Evolutionary conservation across 805 yeast species (phyloP).

Genomic region (Candida suzukii): DNA sequence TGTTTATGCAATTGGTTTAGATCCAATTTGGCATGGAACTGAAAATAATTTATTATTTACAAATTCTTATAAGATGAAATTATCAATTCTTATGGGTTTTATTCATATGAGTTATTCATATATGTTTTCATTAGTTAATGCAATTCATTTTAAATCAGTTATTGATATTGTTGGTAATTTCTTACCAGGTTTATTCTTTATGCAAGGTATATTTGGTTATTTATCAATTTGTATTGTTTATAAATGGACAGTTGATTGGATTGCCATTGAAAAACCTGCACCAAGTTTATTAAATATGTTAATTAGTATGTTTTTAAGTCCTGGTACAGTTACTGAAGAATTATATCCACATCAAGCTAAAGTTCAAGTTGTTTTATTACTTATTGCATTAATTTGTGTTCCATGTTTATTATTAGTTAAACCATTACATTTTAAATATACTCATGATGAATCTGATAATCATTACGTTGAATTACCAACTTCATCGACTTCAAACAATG

Average conservation of each 20-base stretch:
- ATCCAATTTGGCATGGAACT: slow-evolving; percentile 95
- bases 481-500: slow-evolving; percentile 15
- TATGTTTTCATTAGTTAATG: slow-evolving; percentile 78
- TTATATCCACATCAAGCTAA: slow-evolving; percentile 73
- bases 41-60: slow-evolving; percentile 87
- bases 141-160: slow-evolving; percentile 54
- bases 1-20: slow-evolving; percentile 79
- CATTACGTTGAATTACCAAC: slow-evolving; percentile 34
- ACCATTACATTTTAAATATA: slow-evolving; percentile 49
- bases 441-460: slow-evolving; percentile 49
- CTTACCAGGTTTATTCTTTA: slow-evolving; percentile 86
- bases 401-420: slow-evolving; percentile 86
- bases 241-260: slow-evolving; percentile 95
- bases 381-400: slow-evolving; percentile 80
- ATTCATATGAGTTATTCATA: slow-evolving; percentile 90
- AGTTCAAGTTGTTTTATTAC: slow-evolving; percentile 64
- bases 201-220: slow-evolving; percentile 96
- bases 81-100: slow-evolving; percentile 91
- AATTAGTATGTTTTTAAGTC: slow-evolving; percentile 90
- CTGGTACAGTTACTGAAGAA: slow-evolving; percentile 79
- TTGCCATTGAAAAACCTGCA: slow-evolving; percentile 64
- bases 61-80: slow-evolving; percentile 95
- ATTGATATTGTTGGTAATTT: slow-evolving; percentile 91
- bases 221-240: slow-evolving; percentile 77
- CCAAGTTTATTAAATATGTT: slow-evolving; percentile 94